These are phyloP conservation scores for Stachybotrys chlorohalonatus DNA, from an alignment of 2,329 filamentous ascomycete genomes.

Conservation along the genomic window DNA sequence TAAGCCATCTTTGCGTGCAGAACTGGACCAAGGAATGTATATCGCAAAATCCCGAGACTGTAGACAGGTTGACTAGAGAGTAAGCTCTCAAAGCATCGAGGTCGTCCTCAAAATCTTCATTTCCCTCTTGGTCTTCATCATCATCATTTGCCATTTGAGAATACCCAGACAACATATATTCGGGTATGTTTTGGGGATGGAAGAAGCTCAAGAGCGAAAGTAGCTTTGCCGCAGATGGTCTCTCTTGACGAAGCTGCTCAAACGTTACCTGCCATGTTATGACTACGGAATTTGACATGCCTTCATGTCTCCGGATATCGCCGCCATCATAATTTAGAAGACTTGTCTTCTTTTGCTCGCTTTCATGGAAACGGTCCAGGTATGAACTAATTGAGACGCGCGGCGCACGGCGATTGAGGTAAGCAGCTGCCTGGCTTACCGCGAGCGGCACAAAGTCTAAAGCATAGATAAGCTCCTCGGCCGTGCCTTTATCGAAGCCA, in stretches of 20 bases:
- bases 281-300: conserved; percentile 14
- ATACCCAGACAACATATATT: conserved; percentile 4
- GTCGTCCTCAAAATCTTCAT: conserved; percentile 4
- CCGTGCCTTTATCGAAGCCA: not conserved
- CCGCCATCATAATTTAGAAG: conserved; percentile 9
- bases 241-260: conserved; percentile 20
- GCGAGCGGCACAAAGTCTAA: conserved; percentile 17
- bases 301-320: conserved; percentile 4
- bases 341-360: conserved; percentile 11
- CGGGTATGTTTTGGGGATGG: conserved; percentile 31
- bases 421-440: conserved; percentile 15
- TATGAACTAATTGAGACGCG: conserved; percentile 18
- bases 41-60: conserved; percentile 3
- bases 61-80: conserved; percentile 6
- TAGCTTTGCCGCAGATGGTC: conserved; percentile 27
- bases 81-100: conserved; percentile 8
- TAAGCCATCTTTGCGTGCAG: conserved; percentile 12
- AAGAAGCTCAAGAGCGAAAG: conserved; percentile 38
- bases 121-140: not conserved
- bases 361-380: conserved; percentile 16
- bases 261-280: conserved; percentile 19
- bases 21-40: conserved; percentile 13
- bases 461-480: not conserved
- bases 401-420: conserved; percentile 12
- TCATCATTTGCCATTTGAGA: not conserved